A percentile compares a stretch with the other conserved stretches of the same genome.
Conservation (phyloP, 345 rosid genomes). For the Eucalyptus marginata region DNA sequence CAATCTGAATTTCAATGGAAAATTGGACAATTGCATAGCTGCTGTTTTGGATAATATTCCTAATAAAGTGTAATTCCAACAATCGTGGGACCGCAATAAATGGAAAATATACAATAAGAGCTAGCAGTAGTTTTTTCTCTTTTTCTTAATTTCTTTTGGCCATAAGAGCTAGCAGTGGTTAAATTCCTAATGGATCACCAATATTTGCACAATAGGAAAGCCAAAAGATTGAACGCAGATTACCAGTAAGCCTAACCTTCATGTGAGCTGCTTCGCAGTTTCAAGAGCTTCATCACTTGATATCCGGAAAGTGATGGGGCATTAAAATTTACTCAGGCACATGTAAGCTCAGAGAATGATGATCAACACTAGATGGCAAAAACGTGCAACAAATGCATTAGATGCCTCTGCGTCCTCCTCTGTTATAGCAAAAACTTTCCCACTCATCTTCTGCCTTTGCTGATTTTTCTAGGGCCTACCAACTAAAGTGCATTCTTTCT, state of each 20-base stretch:
- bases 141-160: too few relatives aligned
- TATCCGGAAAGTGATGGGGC: conserved; percentile 8
- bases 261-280: conserved; percentile 39
- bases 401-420: neutral
- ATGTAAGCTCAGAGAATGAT: neutral
- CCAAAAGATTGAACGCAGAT: neutral
- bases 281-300: conserved; percentile 50
- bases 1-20: neutral
- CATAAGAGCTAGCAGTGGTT: neutral
- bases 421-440: neutral
- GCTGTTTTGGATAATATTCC: conserved; percentile 72
- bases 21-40: neutral
- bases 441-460: neutral
- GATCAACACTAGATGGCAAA: neutral
- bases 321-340: neutral
- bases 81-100: neutral
- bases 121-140: too few relatives aligned
- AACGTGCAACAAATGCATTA: neutral
- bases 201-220: neutral
- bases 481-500: too few relatives aligned
- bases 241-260: conserved; percentile 46
- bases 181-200: neutral
- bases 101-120: neutral
- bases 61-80: neutral
- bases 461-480: neutral